Evolutionary conservation across 2,329 filamentous ascomycete genomes (phyloP).

Genomic region (Thelonectria rubi): DNA sequence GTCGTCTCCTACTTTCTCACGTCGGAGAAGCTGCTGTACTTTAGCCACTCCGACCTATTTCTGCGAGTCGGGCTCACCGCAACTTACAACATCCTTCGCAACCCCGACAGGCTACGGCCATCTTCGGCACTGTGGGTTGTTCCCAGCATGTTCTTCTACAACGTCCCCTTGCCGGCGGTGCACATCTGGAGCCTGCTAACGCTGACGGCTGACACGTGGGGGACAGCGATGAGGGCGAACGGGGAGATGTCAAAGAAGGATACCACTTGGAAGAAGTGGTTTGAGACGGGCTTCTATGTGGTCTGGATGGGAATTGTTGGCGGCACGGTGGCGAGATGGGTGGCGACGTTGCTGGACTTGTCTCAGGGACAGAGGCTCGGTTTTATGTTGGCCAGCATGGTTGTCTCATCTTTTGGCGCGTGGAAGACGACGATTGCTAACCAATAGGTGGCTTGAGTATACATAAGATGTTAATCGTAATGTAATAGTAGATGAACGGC

Average conservation of each 20-base stretch:
- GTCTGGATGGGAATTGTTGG: slow-evolving; percentile 39
- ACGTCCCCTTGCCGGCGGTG: slow-evolving; percentile 37
- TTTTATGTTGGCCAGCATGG: too few relatives aligned
- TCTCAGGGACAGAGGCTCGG: too few relatives aligned
- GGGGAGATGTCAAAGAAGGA: slow-evolving; percentile 21
- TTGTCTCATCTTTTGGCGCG: too few relatives aligned
- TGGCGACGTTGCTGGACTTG: neutral
- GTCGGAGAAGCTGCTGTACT: slow-evolving; percentile 25
- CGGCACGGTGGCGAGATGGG: slow-evolving; percentile 21
- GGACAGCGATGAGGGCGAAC: slow-evolving; percentile 38
- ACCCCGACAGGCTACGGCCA: slow-evolving; percentile 35
- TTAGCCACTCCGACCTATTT: slow-evolving; percentile 29
- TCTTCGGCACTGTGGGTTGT: slow-evolving; percentile 30
- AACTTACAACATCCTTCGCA: slow-evolving; percentile 36
- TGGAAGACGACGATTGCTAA: too few relatives aligned
- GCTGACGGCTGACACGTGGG: slow-evolving; percentile 39
- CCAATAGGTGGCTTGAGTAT: too few relatives aligned
- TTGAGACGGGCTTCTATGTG: slow-evolving; percentile 39
- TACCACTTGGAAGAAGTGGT: slow-evolving; percentile 35
- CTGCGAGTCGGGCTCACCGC: slow-evolving; percentile 17
- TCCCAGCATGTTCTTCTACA: slow-evolving; percentile 39
- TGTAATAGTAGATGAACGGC: too few relatives aligned
- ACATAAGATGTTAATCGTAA: too few relatives aligned
- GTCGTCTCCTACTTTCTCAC: slow-evolving; percentile 38
- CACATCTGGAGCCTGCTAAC: slow-evolving; percentile 41